phyloP scores from a whole-genome alignment of 2,329 filamentous ascomycete species.

The Aspergillus novofumigatus region DNA sequence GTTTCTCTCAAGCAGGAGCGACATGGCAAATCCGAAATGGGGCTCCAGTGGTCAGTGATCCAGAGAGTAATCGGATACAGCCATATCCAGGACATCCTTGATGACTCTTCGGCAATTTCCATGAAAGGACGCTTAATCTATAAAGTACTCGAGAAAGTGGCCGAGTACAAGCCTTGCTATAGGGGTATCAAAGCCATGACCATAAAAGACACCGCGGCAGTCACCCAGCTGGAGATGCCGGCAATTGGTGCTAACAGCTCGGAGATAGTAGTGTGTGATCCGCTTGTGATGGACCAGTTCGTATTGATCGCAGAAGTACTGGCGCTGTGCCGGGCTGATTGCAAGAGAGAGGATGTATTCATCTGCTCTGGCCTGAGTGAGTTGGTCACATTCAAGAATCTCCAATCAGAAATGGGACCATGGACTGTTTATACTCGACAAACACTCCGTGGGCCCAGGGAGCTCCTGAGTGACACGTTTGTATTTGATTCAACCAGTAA shows the following conservation, averaged over 20 bases:
- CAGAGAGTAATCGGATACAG: neutral
- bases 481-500: neutral
- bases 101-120: neutral
- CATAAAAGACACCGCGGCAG: neutral
- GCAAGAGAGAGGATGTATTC: neutral
- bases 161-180: neutral
- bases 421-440: conserved; percentile 1
- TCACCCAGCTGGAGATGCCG: neutral
- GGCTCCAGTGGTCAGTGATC: neutral
- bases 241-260: neutral
- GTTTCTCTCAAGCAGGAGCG: neutral
- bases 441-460: neutral
- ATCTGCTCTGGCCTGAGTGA: conserved; percentile 1
- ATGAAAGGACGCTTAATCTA: neutral
- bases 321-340: neutral
- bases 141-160: neutral
- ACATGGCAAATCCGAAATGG: neutral
- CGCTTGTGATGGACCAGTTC: conserved; percentile 1
- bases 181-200: neutral
- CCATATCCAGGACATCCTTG: neutral
- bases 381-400: neutral
- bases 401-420: neutral
- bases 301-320: neutral
- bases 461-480: conserved; percentile 1
- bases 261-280: neutral